phyloP scores from a whole-genome alignment of 306 rosid species.

The Begonia fuchsioides region DNA sequence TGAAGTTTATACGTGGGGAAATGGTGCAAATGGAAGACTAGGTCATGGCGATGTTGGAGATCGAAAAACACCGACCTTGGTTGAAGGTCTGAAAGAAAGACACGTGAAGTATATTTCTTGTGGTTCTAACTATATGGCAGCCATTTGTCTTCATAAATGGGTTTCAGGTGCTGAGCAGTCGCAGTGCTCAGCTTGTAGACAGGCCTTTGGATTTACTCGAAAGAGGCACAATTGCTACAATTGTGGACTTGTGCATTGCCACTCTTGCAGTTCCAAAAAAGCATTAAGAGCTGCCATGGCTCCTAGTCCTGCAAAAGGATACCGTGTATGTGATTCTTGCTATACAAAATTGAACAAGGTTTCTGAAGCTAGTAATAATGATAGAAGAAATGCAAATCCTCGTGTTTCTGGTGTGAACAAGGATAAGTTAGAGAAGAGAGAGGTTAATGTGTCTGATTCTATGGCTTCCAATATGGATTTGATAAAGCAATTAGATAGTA shows the following conservation, averaged over 20 bases:
- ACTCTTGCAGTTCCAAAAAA: constrained; percentile 90
- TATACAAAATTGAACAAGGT: constrained; percentile 72
- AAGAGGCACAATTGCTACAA: constrained; percentile 98
- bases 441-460: constrained; percentile 54
- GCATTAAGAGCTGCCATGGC: constrained; percentile 81
- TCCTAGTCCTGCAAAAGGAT: constrained; percentile 74
- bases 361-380: constrained; percentile 45
- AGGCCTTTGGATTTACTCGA: constrained; percentile 92
- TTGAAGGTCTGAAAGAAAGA: constrained; percentile 82
- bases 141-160: constrained; percentile 99
- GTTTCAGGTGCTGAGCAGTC: constrained; percentile 91
- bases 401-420: constrained; percentile 93
- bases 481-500: constrained; percentile 86
- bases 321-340: constrained; percentile 94
- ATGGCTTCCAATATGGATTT: constrained; percentile 83
- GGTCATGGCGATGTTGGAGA: constrained; percentile 98
- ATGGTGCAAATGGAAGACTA: constrained; percentile 97
- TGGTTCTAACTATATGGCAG: constrained; percentile 81
- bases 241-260: constrained; percentile 99
- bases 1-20: constrained; percentile 99
- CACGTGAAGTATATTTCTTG: constrained; percentile 86
- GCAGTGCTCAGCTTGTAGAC: constrained; percentile 94
- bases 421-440: constrained; percentile 82
- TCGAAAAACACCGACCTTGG: constrained; percentile 72
- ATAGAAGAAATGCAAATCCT: constrained; percentile 51